These are phyloP conservation scores for Myriosclerotinia curreyana DNA, from an alignment of 2,329 filamentous ascomycete species.

Conservation along the genomic window DNA sequence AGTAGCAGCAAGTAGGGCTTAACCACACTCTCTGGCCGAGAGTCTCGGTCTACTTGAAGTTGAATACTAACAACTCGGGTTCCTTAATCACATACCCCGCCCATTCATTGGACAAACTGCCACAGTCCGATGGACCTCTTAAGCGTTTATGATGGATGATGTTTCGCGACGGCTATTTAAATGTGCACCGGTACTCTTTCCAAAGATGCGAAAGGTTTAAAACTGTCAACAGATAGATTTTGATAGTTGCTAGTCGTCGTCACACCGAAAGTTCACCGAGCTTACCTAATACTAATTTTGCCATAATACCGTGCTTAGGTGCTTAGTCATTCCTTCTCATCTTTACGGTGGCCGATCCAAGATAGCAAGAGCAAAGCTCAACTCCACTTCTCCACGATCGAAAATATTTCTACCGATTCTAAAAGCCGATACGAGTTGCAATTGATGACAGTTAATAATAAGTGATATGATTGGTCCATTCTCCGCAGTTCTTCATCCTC, in stretches of 20 bases:
- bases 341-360: background rate
- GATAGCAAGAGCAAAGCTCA: background rate
- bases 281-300: background rate
- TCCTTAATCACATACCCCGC: background rate
- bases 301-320: too few species aligned
- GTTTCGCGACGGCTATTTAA: background rate
- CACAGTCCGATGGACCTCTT: background rate
- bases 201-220: too few species aligned
- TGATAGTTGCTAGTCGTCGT: background rate
- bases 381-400: constrained; percentile 11
- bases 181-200: too few species aligned
- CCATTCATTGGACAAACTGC: too few species aligned
- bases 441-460: constrained; percentile 8
- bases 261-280: constrained; percentile 6
- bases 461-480: constrained; percentile 3
- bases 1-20: background rate
- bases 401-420: constrained; percentile 22
- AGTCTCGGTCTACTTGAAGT: background rate
- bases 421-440: constrained; percentile 20
- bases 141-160: background rate
- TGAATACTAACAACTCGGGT: background rate
- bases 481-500: background rate
- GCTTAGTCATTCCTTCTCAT: background rate
- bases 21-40: background rate
- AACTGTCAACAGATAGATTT: background rate